phyloP scores from a whole-genome alignment of 192 early-diverging fungal genomes.

The Coemansia sp. region DNA sequence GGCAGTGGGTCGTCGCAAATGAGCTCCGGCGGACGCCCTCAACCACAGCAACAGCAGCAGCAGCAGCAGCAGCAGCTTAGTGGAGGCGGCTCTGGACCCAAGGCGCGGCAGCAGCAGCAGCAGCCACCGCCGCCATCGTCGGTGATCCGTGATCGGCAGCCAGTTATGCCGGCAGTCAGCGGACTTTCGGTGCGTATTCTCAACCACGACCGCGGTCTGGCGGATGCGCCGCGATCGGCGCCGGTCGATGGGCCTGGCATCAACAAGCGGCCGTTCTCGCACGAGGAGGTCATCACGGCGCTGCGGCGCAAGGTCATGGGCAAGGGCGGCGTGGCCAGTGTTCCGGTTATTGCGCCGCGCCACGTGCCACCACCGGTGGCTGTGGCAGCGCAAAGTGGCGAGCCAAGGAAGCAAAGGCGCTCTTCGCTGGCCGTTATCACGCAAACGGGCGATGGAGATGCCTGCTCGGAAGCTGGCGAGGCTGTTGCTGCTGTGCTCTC shows the following conservation, averaged over 20 bases:
- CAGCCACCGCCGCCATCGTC: neutral
- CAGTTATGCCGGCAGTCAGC: conserved; percentile 38
- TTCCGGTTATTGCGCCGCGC: neutral
- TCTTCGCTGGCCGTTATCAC: conserved; percentile 27
- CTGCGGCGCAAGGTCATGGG: conserved; percentile 52
- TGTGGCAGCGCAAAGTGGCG: neutral
- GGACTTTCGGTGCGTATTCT: conserved; percentile 39
- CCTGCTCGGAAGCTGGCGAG: neutral
- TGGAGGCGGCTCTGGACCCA: neutral
- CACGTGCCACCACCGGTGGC: neutral
- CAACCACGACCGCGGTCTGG: neutral
- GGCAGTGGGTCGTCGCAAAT: conserved; percentile 6
- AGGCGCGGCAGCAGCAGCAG: neutral
- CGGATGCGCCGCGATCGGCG: conserved; percentile 37
- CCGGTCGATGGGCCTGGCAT: conserved; percentile 41
- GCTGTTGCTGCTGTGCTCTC: neutral
- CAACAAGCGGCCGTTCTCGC: conserved; percentile 43
- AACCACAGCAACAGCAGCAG: conserved; percentile 1
- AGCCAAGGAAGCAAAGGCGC: conserved; percentile 3
- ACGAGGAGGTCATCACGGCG: conserved; percentile 50
- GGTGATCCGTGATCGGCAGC: conserved; percentile 15
- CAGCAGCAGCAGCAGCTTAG: neutral
- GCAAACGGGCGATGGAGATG: neutral
- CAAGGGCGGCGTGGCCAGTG: conserved; percentile 10
- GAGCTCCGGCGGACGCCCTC: neutral